Percentiles rank a stretch among this genome's conserved stretches.
Conservation (phyloP, 257 asterid genomes). For the Haberlea rhodopensis region DNA sequence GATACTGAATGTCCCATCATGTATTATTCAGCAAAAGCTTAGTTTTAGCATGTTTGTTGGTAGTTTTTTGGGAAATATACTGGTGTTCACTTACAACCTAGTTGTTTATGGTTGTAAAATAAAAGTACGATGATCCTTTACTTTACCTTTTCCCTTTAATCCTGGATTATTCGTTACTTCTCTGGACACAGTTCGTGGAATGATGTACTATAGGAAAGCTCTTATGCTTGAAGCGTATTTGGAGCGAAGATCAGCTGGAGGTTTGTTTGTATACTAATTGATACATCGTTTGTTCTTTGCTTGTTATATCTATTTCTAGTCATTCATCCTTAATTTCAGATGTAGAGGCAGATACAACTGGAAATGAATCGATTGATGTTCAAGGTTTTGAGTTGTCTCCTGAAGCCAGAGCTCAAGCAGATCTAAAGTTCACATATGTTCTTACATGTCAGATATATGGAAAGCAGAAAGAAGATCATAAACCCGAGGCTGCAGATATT, state of each 20-base stretch:
- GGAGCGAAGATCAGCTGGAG: conserved; percentile 67
- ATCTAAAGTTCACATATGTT: conserved; percentile 91
- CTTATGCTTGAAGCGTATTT: conserved; percentile 90
- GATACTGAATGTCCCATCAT: no score
- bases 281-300: conserved; percentile 13
- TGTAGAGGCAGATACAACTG: conserved; percentile 56
- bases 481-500: conserved; percentile 98
- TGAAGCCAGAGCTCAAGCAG: conserved; percentile 96
- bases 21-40: no score
- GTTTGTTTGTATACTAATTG: conserved; percentile 39
- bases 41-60: no score
- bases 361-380: conserved; percentile 53
- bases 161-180: conserved; percentile 27
- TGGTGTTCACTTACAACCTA: background rate
- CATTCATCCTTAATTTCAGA: conserved; percentile 39
- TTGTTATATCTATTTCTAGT: conserved; percentile 23
- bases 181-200: conserved; percentile 81
- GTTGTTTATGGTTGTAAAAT: conserved; percentile 15
- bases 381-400: conserved; percentile 91
- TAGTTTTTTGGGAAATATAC: conserved; percentile 5
- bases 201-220: conserved; percentile 99
- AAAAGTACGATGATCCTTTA: conserved; percentile 23
- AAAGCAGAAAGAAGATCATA: conserved; percentile 91
- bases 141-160: conserved; percentile 18
- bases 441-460: conserved; percentile 99